These are phyloP conservation scores for Lanmaoa pseudosensibilis DNA, from an alignment of 768 basidiomycete genomes.

Conservation along the genomic window DNA sequence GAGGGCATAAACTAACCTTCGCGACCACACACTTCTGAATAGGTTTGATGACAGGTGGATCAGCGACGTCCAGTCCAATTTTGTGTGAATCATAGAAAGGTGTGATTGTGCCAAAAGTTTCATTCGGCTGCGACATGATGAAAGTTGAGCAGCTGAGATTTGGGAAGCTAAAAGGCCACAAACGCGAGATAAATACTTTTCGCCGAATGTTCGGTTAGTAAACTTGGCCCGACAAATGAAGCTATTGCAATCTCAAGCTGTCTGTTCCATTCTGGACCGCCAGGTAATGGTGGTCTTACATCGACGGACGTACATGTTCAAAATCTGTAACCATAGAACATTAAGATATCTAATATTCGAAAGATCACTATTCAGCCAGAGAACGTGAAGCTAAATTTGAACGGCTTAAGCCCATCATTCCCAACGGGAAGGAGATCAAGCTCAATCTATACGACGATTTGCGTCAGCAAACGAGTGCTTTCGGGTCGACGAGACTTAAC, in stretches of 20 bases:
- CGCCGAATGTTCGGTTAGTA: not conserved
- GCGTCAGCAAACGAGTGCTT: not conserved
- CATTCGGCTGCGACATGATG: not conserved
- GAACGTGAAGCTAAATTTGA: slow-evolving; percentile 10
- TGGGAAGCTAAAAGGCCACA: not conserved
- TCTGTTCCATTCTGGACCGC: not conserved
- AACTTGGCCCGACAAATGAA: not conserved
- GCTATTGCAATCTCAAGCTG: not conserved
- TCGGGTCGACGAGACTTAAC: not conserved
- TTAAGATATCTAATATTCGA: not conserved
- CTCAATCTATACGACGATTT: slow-evolving; percentile 1
- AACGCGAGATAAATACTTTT: not conserved
- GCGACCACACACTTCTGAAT: not conserved
- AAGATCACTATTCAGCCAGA: not conserved
- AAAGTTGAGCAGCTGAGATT: not conserved
- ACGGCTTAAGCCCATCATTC: slow-evolving; percentile 2
- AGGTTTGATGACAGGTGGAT: not conserved
- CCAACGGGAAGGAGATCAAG: slow-evolving; percentile 1
- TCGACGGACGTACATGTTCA: not conserved
- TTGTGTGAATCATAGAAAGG: not conserved
- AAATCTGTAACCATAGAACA: not conserved
- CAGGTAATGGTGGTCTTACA: not conserved
- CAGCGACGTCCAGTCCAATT: not conserved
- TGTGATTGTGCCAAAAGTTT: not conserved
- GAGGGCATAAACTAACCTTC: not conserved